A percentile compares a stretch with the other conserved stretches of the same genome.
These are phyloP conservation scores for Cyberlindnera xishuangbannaensis DNA, from an alignment of 805 yeast genomes.

Conservation along the genomic window DNA sequence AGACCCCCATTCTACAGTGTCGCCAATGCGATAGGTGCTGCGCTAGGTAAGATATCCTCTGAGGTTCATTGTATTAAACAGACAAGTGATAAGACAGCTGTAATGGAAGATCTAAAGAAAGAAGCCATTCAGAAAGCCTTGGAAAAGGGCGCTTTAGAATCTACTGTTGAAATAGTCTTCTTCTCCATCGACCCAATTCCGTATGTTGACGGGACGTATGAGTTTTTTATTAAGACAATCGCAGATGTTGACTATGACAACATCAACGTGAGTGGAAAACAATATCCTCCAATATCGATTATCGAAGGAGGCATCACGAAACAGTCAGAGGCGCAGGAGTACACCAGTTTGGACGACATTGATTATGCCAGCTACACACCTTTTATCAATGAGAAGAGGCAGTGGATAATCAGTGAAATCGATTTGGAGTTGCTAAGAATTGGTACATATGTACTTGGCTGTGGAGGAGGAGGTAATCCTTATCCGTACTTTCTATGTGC, in stretches of 20 bases:
- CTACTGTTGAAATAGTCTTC: conserved; percentile 23
- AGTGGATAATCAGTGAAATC: conserved; percentile 25
- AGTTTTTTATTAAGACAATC: conserved; percentile 17
- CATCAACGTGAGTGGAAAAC: conserved; percentile 16
- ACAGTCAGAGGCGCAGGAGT: conserved; percentile 3
- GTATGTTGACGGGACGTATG: conserved; percentile 27
- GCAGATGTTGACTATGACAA: conserved; percentile 18
- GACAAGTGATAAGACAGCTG: conserved; percentile 12
- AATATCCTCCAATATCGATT: conserved; percentile 7
- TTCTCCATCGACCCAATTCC: conserved; percentile 26
- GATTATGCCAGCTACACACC: conserved; percentile 23
- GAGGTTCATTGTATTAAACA: conserved; percentile 10
- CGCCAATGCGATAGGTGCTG: conserved; percentile 49
- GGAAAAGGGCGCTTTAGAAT: conserved; percentile 24
- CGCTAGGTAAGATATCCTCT: conserved; percentile 37
- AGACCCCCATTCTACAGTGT: conserved; percentile 37
- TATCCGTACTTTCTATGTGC: conserved; percentile 33
- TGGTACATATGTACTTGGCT: conserved; percentile 44
- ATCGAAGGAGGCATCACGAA: conserved; percentile 3
- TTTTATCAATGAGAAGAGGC: conserved; percentile 7
- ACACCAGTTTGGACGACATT: conserved; percentile 12
- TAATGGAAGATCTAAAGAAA: conserved; percentile 18
- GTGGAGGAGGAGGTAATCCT: conserved; percentile 50
- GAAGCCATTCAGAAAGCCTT: conserved; percentile 20
- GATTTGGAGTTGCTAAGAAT: conserved; percentile 37